Base-by-base conservation (phyloP, 148 eudicot species). In the Chenopodium quinoa region DNA sequence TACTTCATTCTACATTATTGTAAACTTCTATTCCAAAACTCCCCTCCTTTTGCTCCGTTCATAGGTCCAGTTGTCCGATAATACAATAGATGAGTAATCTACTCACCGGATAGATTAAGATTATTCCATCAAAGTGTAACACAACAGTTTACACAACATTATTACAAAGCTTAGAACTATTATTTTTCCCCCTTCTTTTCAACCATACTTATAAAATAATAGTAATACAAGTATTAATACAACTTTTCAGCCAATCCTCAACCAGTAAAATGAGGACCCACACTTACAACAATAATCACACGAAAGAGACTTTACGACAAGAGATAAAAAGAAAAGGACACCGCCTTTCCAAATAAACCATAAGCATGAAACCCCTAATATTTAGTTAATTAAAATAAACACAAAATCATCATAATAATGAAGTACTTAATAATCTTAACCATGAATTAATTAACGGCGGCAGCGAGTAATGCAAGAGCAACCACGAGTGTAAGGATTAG, bases 391-490 rank as follows among this genome's bases (percentile, higher is more conserved):
- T 14, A 37, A 17, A 29, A 23, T 60, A 11, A 46, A 73, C 20
- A n/a, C 14, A 4, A 19, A 23, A 46, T 47, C 16, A 8, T 2
- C 14, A 50, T 48, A 48, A 2, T 77, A 12, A 67, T 47, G 0
- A 66, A 34, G 2, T 19, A 32, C 46, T 9, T 31, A 54, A 37
- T 10, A 9, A 31, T 12, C 1, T 0, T 37, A 27, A 17, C 11
- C 5, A 20, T 2, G 9, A 44, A 17, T 7, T 16, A 25, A 56
- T 84, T 50, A 92, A 75, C 96, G 86, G 66, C 97, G 89, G 80
- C 98, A 92, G 12, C 98, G 91, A 48, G 98, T 80, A 79, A 94
- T 92, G 52, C 83, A 80, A 17, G 97, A 94, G 88, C 98, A 94
- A 9, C 98, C 96, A 27, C 97, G 85, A 17, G 88, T 46, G 86